phyloP scores from a whole-genome alignment of 2,329 filamentous ascomycete genomes.

The Claviceps spartinae region DNA sequence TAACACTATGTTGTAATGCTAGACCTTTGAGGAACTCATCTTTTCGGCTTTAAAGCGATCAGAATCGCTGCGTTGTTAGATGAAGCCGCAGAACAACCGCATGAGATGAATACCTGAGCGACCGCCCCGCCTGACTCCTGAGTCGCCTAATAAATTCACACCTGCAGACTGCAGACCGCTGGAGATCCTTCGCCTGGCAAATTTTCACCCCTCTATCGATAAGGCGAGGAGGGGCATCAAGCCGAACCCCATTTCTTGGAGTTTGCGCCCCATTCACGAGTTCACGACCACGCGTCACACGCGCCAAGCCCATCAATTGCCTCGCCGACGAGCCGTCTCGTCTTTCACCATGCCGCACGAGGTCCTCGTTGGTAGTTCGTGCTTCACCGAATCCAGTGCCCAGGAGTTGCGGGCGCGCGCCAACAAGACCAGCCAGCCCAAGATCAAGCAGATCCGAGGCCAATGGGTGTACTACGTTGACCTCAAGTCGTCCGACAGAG shows the following conservation, averaged over 20 bases:
- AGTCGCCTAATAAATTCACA: too few relatives aligned
- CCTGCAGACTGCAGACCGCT: too few relatives aligned
- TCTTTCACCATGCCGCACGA: conserved; percentile 20
- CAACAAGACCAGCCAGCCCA: conserved; percentile 27
- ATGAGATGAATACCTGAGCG: too few relatives aligned
- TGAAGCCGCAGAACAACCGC: too few relatives aligned
- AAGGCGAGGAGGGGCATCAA: conserved; percentile 8
- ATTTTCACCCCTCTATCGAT: conserved; percentile 11
- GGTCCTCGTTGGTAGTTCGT: conserved; percentile 29
- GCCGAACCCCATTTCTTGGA: not conserved
- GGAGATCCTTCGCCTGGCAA: not conserved
- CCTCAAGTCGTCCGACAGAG: conserved; percentile 32
- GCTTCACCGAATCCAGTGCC: conserved; percentile 33
- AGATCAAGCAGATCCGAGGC: conserved; percentile 35
- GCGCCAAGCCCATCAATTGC: not conserved
- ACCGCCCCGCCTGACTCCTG: too few relatives aligned
- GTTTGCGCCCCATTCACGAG: not conserved
- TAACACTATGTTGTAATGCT: too few relatives aligned
- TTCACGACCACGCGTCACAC: not conserved
- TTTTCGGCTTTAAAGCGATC: too few relatives aligned
- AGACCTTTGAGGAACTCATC: too few relatives aligned
- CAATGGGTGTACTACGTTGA: conserved; percentile 56
- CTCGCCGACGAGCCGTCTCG: conserved; percentile 3
- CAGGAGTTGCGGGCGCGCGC: conserved; percentile 31
- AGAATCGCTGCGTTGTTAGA: too few relatives aligned